Base-by-base conservation (phyloP, 116 monocot species). In the Trichopus zeylanicus region DNA sequence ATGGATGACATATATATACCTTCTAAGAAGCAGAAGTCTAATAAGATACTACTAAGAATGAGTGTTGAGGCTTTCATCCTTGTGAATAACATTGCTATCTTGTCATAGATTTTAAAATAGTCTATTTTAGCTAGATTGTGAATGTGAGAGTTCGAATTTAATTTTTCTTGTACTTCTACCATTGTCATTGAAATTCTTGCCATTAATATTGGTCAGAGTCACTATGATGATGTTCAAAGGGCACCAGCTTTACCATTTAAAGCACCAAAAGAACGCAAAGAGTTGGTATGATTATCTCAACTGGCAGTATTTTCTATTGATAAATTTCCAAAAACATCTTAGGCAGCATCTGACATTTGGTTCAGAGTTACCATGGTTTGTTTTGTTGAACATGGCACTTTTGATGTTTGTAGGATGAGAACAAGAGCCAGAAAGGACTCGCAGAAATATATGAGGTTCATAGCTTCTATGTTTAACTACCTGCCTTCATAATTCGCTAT, bases 371-470 rank as follows among this genome's bases (percentile, higher is more conserved):
- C 34, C 5, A 10, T 10, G 10, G 31, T 9, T 10, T 71, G 28
- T 48, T 29, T 69, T 62, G 33, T 63, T 60, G 16, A 66, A 61
- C 6, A 34, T 63, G 9, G 0, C 32, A 15, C 6, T 20, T 59
- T 64, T 61, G 46, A 38, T 52, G 10, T 64, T 49, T 12, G 39
- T 81, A 95, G 95, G 95, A 95, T 67, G 90, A 95, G 62, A 90
- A 66, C 51, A 95, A 95, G 70, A 95, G 90, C 69, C 75, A 86
- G 60, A 90, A 90, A 65, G 87, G 86, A 1, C 84, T 90, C 47
- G 95, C 87, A 65, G 90, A 95, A 76, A 68, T 95, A 38, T 95
- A 95, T 59, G 90, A 95, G 95, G 95, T 90, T 53, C 7, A 27
- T 52, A 28, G 3, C 22, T 28, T 35, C 24, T 33, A 25, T 15